Conservation (phyloP, 2,329 filamentous ascomycete species). For the Cytospora leucostoma region DNA sequence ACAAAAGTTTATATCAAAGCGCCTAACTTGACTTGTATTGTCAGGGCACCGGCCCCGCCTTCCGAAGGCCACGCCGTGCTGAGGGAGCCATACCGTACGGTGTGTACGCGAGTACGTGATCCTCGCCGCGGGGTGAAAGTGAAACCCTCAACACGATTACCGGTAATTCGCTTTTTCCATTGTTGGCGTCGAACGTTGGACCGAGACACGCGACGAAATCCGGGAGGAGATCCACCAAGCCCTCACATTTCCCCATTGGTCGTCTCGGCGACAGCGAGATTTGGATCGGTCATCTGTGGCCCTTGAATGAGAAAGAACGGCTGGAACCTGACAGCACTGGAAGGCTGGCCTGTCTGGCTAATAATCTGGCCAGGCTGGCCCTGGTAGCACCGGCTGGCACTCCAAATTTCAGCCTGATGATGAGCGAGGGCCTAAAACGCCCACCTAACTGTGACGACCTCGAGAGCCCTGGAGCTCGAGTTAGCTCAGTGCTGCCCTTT, state of each 20-base stretch:
- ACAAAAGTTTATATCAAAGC: background rate
- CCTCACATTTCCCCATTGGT: background rate
- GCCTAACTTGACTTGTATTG: background rate
- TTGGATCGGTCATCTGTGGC: constrained; percentile 12
- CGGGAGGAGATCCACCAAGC: background rate
- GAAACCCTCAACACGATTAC: background rate
- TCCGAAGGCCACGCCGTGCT: constrained; percentile 17
- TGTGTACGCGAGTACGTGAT: constrained; percentile 14
- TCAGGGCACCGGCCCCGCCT: constrained; percentile 24
- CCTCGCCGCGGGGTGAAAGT: background rate
- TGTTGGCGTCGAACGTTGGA: background rate
- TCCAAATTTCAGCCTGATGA: constrained; percentile 22
- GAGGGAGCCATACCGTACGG: background rate
- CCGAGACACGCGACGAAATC: background rate
- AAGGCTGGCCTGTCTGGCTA: no score
- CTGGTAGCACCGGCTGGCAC: constrained; percentile 6
- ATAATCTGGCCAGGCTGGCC: no score
- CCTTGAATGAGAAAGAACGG: constrained; percentile 3
- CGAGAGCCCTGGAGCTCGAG: background rate
- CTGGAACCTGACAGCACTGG: no score
- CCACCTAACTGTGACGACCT: no score
- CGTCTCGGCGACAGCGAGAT: constrained; percentile 24
- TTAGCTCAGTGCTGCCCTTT: background rate
- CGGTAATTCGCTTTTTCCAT: background rate
- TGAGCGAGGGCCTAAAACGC: constrained; percentile 10